A percentile compares a stretch with the other conserved stretches of the same genome.
Conservation (phyloP, 1,284 basidiomycete genomes). For the Rhizoctonia solani region DNA sequence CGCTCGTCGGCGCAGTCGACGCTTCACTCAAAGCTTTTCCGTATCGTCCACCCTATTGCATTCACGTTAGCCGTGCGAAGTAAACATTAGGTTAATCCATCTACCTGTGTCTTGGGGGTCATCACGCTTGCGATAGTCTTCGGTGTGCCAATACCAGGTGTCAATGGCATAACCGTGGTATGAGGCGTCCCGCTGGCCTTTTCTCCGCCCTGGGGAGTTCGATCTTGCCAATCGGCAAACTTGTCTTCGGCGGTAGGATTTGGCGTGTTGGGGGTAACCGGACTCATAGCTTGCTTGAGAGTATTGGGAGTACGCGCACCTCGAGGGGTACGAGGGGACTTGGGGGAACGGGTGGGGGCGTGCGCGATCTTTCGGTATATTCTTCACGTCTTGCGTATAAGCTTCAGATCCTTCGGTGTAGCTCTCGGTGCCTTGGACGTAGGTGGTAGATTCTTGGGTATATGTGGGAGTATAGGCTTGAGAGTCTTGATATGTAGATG, state of each 20-base stretch:
- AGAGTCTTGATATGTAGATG: conserved; percentile 16
- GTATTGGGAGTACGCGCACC: conserved; percentile 1
- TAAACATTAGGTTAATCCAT: background rate
- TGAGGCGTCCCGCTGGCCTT: conserved; percentile 11
- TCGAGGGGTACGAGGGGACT: conserved; percentile 25
- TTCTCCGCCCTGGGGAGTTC: conserved; percentile 23
- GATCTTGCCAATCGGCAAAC: conserved; percentile 33
- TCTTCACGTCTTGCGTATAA: conserved; percentile 17
- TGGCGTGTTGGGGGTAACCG: conserved; percentile 18
- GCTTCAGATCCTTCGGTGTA: conserved; percentile 22
- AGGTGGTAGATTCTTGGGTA: conserved; percentile 13
- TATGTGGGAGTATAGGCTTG: conserved; percentile 21
- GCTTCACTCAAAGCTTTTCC: conserved; percentile 34
- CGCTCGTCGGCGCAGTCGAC: conserved; percentile 32
- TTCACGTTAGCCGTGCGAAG: background rate
- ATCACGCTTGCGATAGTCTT: conserved; percentile 4
- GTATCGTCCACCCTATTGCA: conserved; percentile 14
- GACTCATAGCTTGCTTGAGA: background rate
- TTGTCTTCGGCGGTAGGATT: conserved; percentile 28
- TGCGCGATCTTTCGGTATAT: conserved; percentile 21
- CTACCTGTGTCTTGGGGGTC: conserved; percentile 26
- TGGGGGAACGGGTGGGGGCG: conserved; percentile 28
- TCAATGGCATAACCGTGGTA: conserved; percentile 24
- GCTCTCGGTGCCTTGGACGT: background rate
- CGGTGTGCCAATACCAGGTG: background rate